phyloP scores from a whole-genome alignment of 805 yeast genomes.

The Phaffomyces opuntiae region DNA sequence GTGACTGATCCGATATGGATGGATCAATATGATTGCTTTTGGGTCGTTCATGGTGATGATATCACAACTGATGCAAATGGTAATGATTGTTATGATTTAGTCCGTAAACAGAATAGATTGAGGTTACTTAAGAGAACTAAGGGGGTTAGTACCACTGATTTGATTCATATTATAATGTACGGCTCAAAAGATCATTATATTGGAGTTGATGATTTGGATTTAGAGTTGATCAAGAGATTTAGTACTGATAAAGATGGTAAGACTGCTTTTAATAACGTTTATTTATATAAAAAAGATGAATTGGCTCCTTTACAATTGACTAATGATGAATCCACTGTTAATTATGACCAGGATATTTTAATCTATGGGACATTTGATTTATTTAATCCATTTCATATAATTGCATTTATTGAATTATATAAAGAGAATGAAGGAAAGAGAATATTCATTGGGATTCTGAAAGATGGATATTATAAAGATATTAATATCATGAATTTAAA shows the following conservation, averaged over 20 bases:
- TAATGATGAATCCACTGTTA: neutral
- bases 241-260: conserved; percentile 60
- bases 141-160: conserved; percentile 90
- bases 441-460: conserved; percentile 63
- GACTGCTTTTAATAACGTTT: conserved; percentile 47
- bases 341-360: conserved; percentile 23
- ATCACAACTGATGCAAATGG: conserved; percentile 96
- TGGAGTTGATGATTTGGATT: neutral
- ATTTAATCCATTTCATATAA: conserved; percentile 90
- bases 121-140: conserved; percentile 91
- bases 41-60: conserved; percentile 98
- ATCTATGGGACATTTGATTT: conserved; percentile 86
- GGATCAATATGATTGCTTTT: conserved; percentile 69
- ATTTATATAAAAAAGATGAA: conserved; percentile 32
- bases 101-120: conserved; percentile 81
- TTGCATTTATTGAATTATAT: conserved; percentile 48
- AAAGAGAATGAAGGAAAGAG: conserved; percentile 29
- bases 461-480: conserved; percentile 49
- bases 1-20: conserved; percentile 75
- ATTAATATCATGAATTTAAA: conserved; percentile 71
- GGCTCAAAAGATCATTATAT: conserved; percentile 15
- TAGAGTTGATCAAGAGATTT: conserved; percentile 31
- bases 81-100: conserved; percentile 80
- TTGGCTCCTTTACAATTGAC: conserved; percentile 14
- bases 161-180: conserved; percentile 77